These are phyloP conservation scores for Lyophyllum atratum DNA, from an alignment of 768 basidiomycete genomes.

Conservation along the genomic window DNA sequence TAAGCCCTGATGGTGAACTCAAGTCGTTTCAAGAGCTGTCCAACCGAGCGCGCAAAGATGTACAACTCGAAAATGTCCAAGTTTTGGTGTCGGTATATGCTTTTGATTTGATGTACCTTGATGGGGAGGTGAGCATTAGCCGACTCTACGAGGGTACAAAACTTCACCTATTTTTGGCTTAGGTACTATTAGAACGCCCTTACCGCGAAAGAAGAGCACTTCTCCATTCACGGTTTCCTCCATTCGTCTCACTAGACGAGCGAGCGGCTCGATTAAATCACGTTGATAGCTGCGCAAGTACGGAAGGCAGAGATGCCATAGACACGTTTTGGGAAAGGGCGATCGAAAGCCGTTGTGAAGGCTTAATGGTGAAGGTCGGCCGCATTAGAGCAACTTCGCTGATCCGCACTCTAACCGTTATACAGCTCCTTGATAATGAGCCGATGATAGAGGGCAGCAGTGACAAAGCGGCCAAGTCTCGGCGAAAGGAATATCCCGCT, in stretches of 20 bases:
- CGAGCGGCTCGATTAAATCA: constrained; percentile 65
- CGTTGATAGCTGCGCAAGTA: constrained; percentile 72
- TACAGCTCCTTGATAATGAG: constrained; percentile 66
- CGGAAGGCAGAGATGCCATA: constrained; percentile 59
- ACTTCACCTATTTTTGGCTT: constrained; percentile 9
- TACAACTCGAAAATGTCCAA: constrained; percentile 70
- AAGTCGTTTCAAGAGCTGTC: constrained; percentile 88
- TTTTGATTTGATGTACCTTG: constrained; percentile 88
- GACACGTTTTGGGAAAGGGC: constrained; percentile 78
- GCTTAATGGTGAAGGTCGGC: constrained; percentile 88
- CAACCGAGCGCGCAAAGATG: constrained; percentile 83
- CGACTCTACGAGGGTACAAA: neutral
- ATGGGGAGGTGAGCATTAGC: constrained; percentile 62
- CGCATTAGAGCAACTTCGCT: constrained; percentile 8
- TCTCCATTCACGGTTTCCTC: constrained; percentile 64
- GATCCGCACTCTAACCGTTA: neutral
- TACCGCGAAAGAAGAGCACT: constrained; percentile 72
- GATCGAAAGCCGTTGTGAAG: constrained; percentile 80
- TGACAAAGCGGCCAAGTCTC: constrained; percentile 33
- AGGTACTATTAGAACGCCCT: constrained; percentile 69
- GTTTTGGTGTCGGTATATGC: constrained; percentile 82
- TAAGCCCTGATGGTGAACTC: constrained; percentile 65
- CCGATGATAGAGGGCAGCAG: constrained; percentile 33
- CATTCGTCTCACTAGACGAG: constrained; percentile 44
- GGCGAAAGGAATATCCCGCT: constrained; percentile 73